A percentile compares a stretch with the other conserved stretches of the same genome.
Evolutionary conservation across 805 yeast genomes (phyloP).

Genomic region (Kodamaea leandrae): DNA sequence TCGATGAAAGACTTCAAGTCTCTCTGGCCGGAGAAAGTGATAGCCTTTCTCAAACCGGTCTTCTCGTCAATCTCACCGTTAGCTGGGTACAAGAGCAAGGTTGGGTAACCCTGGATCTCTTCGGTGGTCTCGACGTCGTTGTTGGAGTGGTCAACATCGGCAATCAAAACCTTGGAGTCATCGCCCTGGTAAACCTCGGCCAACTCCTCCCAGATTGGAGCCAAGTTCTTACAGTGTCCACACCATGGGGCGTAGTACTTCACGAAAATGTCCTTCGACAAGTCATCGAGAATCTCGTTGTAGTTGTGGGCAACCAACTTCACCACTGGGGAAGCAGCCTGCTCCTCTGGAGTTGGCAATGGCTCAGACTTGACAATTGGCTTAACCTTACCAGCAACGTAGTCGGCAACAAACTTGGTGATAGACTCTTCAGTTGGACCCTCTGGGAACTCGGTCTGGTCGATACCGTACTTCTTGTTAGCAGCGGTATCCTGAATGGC

Average conservation of each 20-base stretch:
- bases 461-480: conserved; percentile 75
- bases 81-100: conserved; percentile 87
- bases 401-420: conserved; percentile 60
- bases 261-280: conserved; percentile 69
- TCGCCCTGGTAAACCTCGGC: conserved; percentile 63
- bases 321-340: conserved; percentile 52
- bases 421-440: conserved; percentile 49
- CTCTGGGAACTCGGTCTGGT: conserved; percentile 54
- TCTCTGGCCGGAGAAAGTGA: conserved; percentile 69
- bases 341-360: conserved; percentile 78
- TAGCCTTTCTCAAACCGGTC: conserved; percentile 48
- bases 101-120: conserved; percentile 87
- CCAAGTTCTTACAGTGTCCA: conserved; percentile 91
- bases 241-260: conserved; percentile 98
- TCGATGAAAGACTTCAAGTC: conserved; percentile 64
- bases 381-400: conserved; percentile 58
- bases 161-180: conserved; percentile 59
- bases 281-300: conserved; percentile 59
- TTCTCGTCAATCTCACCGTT: conserved; percentile 41
- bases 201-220: conserved; percentile 84
- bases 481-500: conserved; percentile 71
- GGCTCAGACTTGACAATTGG: conserved; percentile 84
- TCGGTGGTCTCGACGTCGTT: conserved; percentile 76
- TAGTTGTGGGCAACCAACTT: conserved; percentile 84
- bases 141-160: conserved; percentile 83